Evolutionary conservation across 2,329 filamentous ascomycete genomes (phyloP).

Genomic region (Blumeriella jaapii): DNA sequence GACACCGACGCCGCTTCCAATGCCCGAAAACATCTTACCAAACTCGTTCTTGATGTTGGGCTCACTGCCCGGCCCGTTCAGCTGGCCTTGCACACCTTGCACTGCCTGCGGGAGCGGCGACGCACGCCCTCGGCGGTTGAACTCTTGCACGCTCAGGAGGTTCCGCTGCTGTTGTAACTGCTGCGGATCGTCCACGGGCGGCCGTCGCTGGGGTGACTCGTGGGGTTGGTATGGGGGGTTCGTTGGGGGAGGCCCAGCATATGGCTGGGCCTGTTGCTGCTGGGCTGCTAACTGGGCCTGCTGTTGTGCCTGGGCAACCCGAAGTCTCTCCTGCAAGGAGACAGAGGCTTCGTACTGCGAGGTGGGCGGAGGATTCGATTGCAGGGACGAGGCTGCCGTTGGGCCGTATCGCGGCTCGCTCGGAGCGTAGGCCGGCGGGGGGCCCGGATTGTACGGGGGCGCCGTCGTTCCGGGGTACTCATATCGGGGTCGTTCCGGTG

Average conservation of each 20-base stretch:
- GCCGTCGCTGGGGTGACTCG: slow-evolving; percentile 33
- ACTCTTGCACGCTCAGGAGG: slow-evolving; percentile 62
- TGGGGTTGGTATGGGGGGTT: slow-evolving; percentile 34
- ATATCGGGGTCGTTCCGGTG: slow-evolving; percentile 14
- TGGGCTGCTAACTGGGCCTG: slow-evolving; percentile 28
- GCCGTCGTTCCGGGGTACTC: slow-evolving; percentile 20
- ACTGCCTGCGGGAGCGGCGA: slow-evolving; percentile 90
- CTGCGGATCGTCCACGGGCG: slow-evolving; percentile 40
- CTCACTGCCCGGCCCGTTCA: slow-evolving; percentile 67
- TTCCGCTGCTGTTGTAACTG: slow-evolving; percentile 47
- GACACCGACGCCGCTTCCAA: slow-evolving; percentile 54
- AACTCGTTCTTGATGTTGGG: slow-evolving; percentile 91
- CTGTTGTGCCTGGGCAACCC: slow-evolving; percentile 27
- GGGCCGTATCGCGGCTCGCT: slow-evolving; percentile 25
- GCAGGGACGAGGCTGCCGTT: slow-evolving; percentile 27
- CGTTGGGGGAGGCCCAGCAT: slow-evolving; percentile 24
- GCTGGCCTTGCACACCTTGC: slow-evolving; percentile 76
- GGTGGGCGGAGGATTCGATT: slow-evolving; percentile 20
- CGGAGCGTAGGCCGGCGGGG: slow-evolving; percentile 20
- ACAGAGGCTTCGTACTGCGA: slow-evolving; percentile 25
- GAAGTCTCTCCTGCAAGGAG: slow-evolving; percentile 22
- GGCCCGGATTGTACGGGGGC: slow-evolving; percentile 20
- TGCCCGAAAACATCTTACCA: slow-evolving; percentile 89
- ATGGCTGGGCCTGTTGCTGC: slow-evolving; percentile 28
- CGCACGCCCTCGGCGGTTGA: slow-evolving; percentile 69